Evolutionary conservation across 495 filamentous ascomycete species (phyloP), one percentile per base, ranked within the genome.

Genomic region (Aspergillus egyptiacus): DNA sequence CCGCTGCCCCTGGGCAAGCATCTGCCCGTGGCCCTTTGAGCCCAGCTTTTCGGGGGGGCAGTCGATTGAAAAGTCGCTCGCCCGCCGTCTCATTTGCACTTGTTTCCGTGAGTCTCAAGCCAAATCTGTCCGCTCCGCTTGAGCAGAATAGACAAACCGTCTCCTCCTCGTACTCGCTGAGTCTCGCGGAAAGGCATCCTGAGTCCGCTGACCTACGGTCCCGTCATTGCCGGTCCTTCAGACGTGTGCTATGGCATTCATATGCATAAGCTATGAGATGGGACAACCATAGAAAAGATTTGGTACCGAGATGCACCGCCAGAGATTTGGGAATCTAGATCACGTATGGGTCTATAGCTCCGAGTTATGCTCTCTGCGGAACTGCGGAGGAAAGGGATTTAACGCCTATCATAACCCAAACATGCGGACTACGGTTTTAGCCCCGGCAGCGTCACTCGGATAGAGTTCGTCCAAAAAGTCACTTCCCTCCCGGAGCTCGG

Each of bases 81-180:
- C 30, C 30, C 8, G 25, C 39, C 1, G 39, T 42, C 3, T 30
- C 39, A n/a, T 42, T 28, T 6, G 39, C 30, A 9, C 1, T 28
- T 19, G 24, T 6, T 17, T 42, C 39, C 8, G 28, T 24, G 11
- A n/a, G 1, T 5, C 9, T 14, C 10, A 18, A 14, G 24, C 4
- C 22, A 28, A 28, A 42, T 9, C 23, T 42, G 22, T 54, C 57
- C 8, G 39, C 50, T 4, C 50, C 57, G 0, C 48, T 34, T 30
- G 64, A 67, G 19, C 50, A 60, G 36, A 23, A 51, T 17, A 58
- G 63, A 51, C 64, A 65, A 32, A 48, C 61, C 1, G 50, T 57
- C 17, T 46, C 58, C 0, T 57, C 64, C 17, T 31, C 46, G 7
- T 39, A 39, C 20, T 38, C 31, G 25, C 58, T 54, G 31, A 10